Conservation (phyloP, 2,329 filamentous ascomycete species). For the Trichoderma guizhouense region DNA sequence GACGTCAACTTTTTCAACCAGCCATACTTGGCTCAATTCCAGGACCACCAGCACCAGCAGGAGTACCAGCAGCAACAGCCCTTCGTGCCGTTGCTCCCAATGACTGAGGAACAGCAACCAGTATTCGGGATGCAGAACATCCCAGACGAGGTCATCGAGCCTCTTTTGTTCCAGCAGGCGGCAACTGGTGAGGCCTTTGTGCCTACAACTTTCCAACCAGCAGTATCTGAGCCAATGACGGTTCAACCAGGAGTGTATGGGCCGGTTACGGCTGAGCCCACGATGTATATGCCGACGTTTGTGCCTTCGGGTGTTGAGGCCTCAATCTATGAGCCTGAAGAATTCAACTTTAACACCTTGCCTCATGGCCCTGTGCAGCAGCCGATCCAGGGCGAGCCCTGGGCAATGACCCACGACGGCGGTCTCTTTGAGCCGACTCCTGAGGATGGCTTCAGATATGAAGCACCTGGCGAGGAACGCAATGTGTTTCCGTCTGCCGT, state of each 20-base stretch:
- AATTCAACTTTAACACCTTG: neutral
- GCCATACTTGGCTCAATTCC: neutral
- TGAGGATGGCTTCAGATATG: neutral
- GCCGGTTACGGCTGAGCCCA: neutral
- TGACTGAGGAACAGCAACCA: neutral
- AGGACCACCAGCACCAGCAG: neutral
- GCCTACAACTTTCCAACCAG: neutral
- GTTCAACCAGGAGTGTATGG: neutral
- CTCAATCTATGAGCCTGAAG: neutral
- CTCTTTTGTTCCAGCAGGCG: neutral
- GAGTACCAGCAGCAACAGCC: neutral
- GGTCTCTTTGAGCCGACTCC: neutral
- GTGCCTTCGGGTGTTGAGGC: neutral
- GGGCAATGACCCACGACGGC: neutral
- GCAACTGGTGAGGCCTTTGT: neutral
- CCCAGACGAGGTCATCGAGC: neutral
- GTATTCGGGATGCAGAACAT: neutral
- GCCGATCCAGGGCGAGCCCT: neutral
- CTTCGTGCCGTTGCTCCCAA: neutral
- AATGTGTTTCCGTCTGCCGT: neutral
- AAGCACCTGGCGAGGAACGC: neutral
- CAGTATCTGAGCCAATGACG: neutral
- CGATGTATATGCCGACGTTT: neutral
- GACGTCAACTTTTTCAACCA: conserved; percentile 9
- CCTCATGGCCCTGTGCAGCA: neutral